These are phyloP conservation scores for Moesziomyces antarcticus DNA, from an alignment of 1,284 basidiomycete species.

Conservation along the genomic window DNA sequence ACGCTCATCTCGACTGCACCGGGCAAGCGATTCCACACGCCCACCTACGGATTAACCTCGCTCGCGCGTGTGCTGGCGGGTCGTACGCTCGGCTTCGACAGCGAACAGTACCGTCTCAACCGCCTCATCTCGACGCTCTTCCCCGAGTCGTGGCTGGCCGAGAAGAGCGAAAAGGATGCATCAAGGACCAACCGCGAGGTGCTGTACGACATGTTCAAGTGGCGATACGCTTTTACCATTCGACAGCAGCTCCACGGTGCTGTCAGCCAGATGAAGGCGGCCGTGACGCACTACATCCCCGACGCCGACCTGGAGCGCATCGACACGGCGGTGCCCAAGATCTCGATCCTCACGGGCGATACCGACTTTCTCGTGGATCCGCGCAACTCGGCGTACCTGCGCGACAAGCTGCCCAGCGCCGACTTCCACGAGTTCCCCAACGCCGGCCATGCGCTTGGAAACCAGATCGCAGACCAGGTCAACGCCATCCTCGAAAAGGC, in stretches of 20 bases:
- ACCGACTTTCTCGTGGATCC: conserved; percentile 77
- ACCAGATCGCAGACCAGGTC: conserved; percentile 70
- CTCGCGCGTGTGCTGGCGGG: conserved; percentile 67
- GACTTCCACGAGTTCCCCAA: conserved; percentile 76
- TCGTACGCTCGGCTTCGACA: conserved; percentile 72
- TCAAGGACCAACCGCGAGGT: conserved; percentile 45
- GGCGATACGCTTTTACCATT: conserved; percentile 73
- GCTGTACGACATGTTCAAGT: conserved; percentile 69
- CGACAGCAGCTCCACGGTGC: conserved; percentile 76
- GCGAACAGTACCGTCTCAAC: conserved; percentile 72
- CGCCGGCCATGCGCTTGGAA: conserved; percentile 77
- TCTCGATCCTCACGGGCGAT: conserved; percentile 80
- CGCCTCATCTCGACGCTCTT: conserved; percentile 76
- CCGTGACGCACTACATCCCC: conserved; percentile 76
- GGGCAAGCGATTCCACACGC: conserved; percentile 43
- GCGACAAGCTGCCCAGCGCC: conserved; percentile 76
- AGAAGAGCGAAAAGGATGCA: conserved; percentile 40
- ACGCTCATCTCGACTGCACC: conserved; percentile 60
- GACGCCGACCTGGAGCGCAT: conserved; percentile 73
- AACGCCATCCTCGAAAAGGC: conserved; percentile 41
- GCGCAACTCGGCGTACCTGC: conserved; percentile 74
- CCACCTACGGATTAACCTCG: conserved; percentile 63
- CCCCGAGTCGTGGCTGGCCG: conserved; percentile 73
- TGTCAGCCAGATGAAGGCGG: conserved; percentile 81
- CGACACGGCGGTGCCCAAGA: conserved; percentile 73